Conservation (phyloP, 108 stramenopile genomes). For the Nitzschia sp. region DNA sequence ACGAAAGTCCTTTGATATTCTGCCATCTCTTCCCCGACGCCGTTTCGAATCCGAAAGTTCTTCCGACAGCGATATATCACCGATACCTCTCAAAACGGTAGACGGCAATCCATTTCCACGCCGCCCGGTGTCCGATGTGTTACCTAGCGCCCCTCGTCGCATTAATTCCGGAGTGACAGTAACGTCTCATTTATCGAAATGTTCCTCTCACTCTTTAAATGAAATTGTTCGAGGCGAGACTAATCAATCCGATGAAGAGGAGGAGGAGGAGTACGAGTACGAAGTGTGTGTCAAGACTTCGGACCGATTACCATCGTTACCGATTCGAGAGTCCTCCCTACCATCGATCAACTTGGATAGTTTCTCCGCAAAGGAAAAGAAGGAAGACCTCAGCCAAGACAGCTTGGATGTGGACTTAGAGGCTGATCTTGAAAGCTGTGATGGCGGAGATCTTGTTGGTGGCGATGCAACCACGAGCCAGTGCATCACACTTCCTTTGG, state of each 20-base stretch:
- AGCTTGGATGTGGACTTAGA: not conserved
- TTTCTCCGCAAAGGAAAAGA: not conserved
- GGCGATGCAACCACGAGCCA: too few species aligned
- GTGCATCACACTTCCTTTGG: too few species aligned
- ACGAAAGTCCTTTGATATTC: not conserved
- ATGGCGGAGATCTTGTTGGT: not conserved
- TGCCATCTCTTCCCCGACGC: conserved; percentile 2
- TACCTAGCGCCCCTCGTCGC: conserved; percentile 9
- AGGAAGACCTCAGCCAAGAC: not conserved
- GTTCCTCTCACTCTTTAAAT: too few species aligned
- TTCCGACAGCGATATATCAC: not conserved
- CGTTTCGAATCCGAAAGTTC: not conserved
- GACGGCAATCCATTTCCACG: too few species aligned
- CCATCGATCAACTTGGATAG: not conserved
- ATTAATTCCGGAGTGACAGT: not conserved
- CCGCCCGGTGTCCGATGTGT: not conserved
- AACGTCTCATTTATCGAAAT: too few species aligned
- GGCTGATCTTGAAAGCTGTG: not conserved
- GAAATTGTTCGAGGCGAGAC: too few species aligned
- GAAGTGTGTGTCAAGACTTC: too few species aligned
- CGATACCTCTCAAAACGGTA: too few species aligned
- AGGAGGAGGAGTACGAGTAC: too few species aligned
- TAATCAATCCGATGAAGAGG: too few species aligned
- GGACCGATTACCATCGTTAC: not conserved
- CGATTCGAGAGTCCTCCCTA: conserved; percentile 1